phyloP scores from a whole-genome alignment of 129 eudicot species.

The Chrysanthemum seticuspe region DNA sequence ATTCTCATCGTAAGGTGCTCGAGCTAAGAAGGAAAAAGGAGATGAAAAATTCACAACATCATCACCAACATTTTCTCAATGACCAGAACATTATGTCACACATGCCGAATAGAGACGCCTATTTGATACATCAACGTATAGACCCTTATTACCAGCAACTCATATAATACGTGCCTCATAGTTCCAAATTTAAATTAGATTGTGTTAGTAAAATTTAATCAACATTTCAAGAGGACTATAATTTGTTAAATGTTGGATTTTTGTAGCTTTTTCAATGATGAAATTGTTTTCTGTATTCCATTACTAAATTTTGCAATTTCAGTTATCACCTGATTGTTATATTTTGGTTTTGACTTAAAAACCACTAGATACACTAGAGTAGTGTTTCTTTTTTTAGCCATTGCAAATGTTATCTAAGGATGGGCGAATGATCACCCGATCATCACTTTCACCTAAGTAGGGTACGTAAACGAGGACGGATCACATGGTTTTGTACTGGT shows the following conservation, averaged over 20 bases:
- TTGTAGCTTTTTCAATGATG: neutral
- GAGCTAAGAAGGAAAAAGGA: constrained; percentile 69
- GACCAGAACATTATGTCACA: constrained; percentile 47
- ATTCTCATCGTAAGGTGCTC: constrained; percentile 79
- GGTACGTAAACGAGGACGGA: too few species aligned
- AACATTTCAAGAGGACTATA: neutral
- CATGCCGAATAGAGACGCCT: constrained; percentile 43
- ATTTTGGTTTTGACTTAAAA: too few species aligned
- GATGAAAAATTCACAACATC: constrained; percentile 27
- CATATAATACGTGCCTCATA: constrained; percentile 11
- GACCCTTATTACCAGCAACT: constrained; percentile 52
- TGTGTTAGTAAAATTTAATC: neutral
- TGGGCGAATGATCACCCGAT: too few species aligned
- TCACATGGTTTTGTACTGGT: too few species aligned
- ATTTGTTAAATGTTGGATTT: neutral
- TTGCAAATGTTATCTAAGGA: too few species aligned
- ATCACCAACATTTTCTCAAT: constrained; percentile 32
- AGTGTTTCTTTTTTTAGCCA: too few species aligned
- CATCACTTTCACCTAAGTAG: too few species aligned
- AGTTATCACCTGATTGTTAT: neutral
- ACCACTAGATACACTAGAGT: too few species aligned
- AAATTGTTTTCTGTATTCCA: neutral
- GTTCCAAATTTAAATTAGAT: neutral
- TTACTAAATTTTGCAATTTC: neutral
- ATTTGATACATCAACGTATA: constrained; percentile 60